phyloP scores from a whole-genome alignment of 2,329 filamentous ascomycete species.

The Aspergillus phoenicis region DNA sequence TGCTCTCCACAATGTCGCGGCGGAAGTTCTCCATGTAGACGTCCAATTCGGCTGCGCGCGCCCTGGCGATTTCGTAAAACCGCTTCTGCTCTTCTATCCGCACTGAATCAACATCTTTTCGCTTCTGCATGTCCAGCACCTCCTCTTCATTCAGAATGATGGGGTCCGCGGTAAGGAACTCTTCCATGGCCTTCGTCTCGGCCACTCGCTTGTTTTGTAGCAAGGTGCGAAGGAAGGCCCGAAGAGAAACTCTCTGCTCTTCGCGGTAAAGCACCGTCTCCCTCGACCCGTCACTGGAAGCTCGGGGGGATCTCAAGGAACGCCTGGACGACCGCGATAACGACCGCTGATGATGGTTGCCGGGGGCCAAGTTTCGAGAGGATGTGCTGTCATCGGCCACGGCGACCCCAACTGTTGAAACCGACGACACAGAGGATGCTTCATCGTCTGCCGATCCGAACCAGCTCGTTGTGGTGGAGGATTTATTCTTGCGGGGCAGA shows the following conservation, averaged over 20 bases:
- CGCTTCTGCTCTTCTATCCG: conserved; percentile 88
- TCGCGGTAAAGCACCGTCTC: conserved; percentile 74
- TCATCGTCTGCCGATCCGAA: conserved; percentile 67
- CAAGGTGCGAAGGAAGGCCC: conserved; percentile 85
- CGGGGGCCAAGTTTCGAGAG: conserved; percentile 36
- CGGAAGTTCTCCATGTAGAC: conserved; percentile 92
- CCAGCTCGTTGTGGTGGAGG: conserved; percentile 65
- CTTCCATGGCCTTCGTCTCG: conserved; percentile 76
- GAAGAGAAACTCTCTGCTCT: conserved; percentile 84
- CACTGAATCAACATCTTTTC: conserved; percentile 82
- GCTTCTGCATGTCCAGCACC: conserved; percentile 72
- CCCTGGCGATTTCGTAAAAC: conserved; percentile 93
- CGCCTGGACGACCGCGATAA: conserved; percentile 34
- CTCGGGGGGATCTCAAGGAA: conserved; percentile 34
- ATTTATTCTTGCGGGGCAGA: conserved; percentile 90
- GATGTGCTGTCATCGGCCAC: conserved; percentile 40
- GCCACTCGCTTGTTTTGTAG: conserved; percentile 83
- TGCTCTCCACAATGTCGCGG: conserved; percentile 69
- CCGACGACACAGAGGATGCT: conserved; percentile 77
- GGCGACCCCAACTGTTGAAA: conserved; percentile 67
- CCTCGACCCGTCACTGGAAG: conserved; percentile 46
- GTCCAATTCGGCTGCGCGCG: conserved; percentile 87
- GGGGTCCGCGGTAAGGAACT: conserved; percentile 76
- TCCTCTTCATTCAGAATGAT: conserved; percentile 80
- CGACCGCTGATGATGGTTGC: conserved; percentile 30